These are phyloP conservation scores for Globisporangium yorkense DNA, from an alignment of 352 stramenopile genomes.

Conservation along the genomic window DNA sequence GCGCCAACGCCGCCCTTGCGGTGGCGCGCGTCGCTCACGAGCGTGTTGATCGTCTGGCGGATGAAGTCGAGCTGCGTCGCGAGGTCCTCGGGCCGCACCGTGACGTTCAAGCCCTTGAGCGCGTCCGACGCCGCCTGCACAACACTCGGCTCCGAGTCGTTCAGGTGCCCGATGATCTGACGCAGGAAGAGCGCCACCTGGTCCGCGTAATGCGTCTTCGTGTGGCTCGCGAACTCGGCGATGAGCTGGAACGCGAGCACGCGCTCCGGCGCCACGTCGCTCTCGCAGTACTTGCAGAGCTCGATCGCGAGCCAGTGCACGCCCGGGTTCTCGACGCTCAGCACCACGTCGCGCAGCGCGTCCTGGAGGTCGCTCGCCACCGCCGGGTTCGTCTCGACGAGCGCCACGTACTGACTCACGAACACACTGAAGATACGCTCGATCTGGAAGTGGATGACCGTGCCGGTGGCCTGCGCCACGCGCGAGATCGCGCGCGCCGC, in stretches of 20 bases:
- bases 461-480: conserved; percentile 91
- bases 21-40: conserved; percentile 94
- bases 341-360: conserved; percentile 64
- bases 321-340: conserved; percentile 85
- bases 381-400: conserved; percentile 26
- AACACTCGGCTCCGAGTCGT: conserved; percentile 88
- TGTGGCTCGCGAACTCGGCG: conserved; percentile 84
- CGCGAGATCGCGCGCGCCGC: conserved; percentile 90
- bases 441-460: conserved; percentile 95
- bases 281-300: conserved; percentile 93
- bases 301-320: conserved; percentile 94
- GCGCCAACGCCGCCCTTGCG: conserved; percentile 87
- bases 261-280: conserved; percentile 81
- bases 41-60: conserved; percentile 94
- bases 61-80: conserved; percentile 96
- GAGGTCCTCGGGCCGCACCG: conserved; percentile 90
- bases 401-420: conserved; percentile 64
- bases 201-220: conserved; percentile 88
- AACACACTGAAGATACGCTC: conserved; percentile 90
- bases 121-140: conserved; percentile 87
- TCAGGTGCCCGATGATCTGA: conserved; percentile 95
- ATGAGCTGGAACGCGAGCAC: conserved; percentile 91
- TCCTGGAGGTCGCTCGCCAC: conserved; percentile 64
- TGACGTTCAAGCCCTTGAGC: conserved; percentile 89
- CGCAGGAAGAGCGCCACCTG: conserved; percentile 94